Evolutionary conservation across 2,329 filamentous ascomycete genomes (phyloP).

Genomic region (Elsinoe perseae): DNA sequence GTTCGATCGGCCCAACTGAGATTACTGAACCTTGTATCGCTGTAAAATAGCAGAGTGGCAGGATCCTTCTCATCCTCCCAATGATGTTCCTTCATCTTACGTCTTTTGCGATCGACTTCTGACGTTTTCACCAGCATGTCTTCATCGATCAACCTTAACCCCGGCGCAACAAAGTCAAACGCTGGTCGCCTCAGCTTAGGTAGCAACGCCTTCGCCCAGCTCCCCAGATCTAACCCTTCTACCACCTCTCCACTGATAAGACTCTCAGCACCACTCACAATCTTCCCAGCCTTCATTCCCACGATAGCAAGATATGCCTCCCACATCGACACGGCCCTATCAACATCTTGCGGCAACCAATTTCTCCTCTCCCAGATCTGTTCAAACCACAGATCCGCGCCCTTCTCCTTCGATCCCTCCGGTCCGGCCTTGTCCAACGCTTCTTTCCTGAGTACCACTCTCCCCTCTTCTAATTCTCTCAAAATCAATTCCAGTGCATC

Average conservation of each 20-base stretch:
- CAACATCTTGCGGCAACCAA: constrained; percentile 11
- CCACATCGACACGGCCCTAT: constrained; percentile 5
- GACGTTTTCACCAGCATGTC: neutral
- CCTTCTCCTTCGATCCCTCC: neutral
- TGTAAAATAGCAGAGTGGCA: constrained; percentile 6
- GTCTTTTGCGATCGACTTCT: neutral
- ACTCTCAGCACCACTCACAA: neutral
- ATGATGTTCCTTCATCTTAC: neutral
- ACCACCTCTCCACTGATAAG: neutral
- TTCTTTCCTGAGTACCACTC: constrained; percentile 1
- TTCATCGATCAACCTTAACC: neutral
- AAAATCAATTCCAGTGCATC: neutral
- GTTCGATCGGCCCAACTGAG: neutral
- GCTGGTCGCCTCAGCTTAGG: neutral
- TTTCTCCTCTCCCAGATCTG: neutral
- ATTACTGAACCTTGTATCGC: neutral
- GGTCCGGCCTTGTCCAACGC: neutral
- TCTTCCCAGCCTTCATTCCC: neutral
- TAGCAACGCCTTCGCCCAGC: neutral
- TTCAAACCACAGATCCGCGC: constrained; percentile 1
- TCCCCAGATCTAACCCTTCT: neutral
- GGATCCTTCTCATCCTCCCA: neutral
- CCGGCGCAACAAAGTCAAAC: constrained; percentile 12
- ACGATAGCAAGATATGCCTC: constrained; percentile 14
- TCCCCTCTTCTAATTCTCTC: neutral